These are phyloP conservation scores for Leishmania arabica DNA, from an alignment of 208 protist genomes.

Conservation along the genomic window DNA sequence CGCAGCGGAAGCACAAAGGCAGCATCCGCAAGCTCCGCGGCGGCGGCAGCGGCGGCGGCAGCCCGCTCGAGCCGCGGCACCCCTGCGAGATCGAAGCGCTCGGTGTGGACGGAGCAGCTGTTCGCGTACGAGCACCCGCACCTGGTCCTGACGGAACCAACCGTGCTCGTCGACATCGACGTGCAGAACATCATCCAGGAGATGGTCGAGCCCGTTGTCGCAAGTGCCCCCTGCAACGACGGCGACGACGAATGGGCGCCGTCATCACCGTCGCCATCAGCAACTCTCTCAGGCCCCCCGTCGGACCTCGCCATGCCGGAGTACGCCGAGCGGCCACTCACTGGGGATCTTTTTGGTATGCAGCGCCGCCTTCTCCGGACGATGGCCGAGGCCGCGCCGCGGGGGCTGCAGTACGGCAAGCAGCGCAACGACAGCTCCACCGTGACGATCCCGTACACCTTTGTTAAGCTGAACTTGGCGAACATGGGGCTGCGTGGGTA, in stretches of 20 bases:
- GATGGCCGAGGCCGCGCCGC: conserved; percentile 21
- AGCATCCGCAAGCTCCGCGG: not conserved
- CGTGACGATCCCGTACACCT: conserved; percentile 21
- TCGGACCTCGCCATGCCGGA: not conserved
- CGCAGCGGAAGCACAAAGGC: not conserved
- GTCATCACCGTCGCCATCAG: not conserved
- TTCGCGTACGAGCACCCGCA: conserved; percentile 33
- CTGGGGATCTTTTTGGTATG: conserved; percentile 23
- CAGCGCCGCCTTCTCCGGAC: conserved; percentile 21
- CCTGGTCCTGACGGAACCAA: conserved; percentile 18
- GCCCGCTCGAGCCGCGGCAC: not conserved
- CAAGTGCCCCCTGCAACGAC: not conserved
- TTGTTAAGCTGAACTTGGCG: conserved; percentile 21
- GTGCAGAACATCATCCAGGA: conserved; percentile 20
- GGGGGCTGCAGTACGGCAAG: conserved; percentile 27
- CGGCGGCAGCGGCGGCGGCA: not conserved
- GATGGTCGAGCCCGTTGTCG: not conserved
- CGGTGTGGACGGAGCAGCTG: conserved; percentile 27
- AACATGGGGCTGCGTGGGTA: conserved; percentile 27
- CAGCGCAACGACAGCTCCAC: conserved; percentile 9
- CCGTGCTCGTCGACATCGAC: conserved; percentile 29
- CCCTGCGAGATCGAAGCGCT: conserved; percentile 4
- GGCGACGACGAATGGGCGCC: not conserved
- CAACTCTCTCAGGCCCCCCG: not conserved
- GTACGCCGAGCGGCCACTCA: conserved; percentile 17